Percentiles rank a stretch among this genome's conserved stretches.
These are phyloP conservation scores for Zasmidium citrigriseum DNA, from an alignment of 2,329 filamentous ascomycete species.

Conservation along the genomic window DNA sequence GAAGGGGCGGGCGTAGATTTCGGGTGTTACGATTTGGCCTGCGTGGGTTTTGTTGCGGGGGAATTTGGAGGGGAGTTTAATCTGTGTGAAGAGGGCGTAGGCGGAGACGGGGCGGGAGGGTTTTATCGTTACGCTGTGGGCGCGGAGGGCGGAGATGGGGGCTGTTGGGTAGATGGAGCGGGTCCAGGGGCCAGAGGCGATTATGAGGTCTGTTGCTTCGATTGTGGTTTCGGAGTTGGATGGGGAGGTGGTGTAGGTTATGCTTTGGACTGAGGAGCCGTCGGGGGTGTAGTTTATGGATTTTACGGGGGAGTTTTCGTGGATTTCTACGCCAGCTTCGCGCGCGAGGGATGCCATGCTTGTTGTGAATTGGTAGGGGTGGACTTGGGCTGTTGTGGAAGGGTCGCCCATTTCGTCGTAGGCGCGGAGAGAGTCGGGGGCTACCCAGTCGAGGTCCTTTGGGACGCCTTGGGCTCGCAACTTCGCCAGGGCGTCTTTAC, in stretches of 20 bases:
- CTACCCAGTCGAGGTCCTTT: constrained; percentile 80
- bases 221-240: constrained; percentile 51
- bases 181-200: constrained; percentile 66
- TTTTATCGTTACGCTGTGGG: constrained; percentile 63
- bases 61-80: constrained; percentile 69
- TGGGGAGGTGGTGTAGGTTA: constrained; percentile 62
- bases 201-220: constrained; percentile 57
- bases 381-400: constrained; percentile 85
- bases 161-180: constrained; percentile 52
- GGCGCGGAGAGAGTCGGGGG: constrained; percentile 62
- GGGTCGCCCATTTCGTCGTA: constrained; percentile 85
- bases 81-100: constrained; percentile 84
- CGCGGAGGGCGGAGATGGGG: constrained; percentile 61
- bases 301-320: constrained; percentile 66
- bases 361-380: constrained; percentile 87
- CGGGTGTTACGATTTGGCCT: constrained; percentile 72
- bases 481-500: constrained; percentile 51
- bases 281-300: constrained; percentile 58
- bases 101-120: constrained; percentile 64
- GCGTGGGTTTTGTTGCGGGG: constrained; percentile 46
- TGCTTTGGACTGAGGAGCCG: constrained; percentile 56
- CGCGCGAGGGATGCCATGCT: constrained; percentile 75
- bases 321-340: constrained; percentile 60
- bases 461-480: constrained; percentile 66
- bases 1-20: constrained; percentile 90